These are phyloP conservation scores for Tylopilus subfusipes DNA, from an alignment of 768 basidiomycete species.

Conservation along the genomic window DNA sequence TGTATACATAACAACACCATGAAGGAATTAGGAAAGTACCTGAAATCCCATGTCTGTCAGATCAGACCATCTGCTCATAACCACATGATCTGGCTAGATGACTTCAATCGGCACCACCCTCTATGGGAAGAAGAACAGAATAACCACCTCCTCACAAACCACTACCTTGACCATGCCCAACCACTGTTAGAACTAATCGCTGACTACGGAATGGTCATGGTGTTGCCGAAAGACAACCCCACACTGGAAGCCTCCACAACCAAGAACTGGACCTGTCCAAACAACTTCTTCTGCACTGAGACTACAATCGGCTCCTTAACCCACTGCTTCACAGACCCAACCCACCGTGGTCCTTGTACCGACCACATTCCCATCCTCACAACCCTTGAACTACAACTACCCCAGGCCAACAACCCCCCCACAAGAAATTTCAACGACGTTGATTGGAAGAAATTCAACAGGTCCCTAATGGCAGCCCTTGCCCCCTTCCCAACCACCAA, in stretches of 20 bases:
- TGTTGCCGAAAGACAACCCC: conserved; percentile 31
- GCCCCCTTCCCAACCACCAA: not conserved
- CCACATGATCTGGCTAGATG: conserved; percentile 23
- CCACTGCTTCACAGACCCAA: not conserved
- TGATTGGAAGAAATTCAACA: not conserved
- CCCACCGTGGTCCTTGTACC: not conserved
- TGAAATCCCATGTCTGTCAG: not conserved
- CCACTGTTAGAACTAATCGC: not conserved
- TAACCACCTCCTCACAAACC: conserved; percentile 20
- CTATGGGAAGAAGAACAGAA: conserved; percentile 28
- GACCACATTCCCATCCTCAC: conserved; percentile 14
- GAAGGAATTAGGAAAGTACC: not conserved
- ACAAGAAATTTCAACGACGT: not conserved
- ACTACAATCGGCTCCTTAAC: accelerated
- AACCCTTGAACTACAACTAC: accelerated
- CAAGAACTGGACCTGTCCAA: conserved; percentile 22
- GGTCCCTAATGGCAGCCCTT: not conserved
- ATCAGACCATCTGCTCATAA: not conserved
- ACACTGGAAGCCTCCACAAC: conserved; percentile 32
- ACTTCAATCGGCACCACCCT: conserved; percentile 35
- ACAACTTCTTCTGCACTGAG: conserved; percentile 15
- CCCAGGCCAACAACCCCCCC: not conserved
- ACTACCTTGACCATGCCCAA: not conserved
- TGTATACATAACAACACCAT: not conserved
- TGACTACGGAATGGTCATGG: conserved; percentile 32